A percentile compares a stretch with the other conserved stretches of the same genome.
Evolutionary conservation across 768 basidiomycete species (phyloP).

Genomic region (Hortiboletus flavorubellus): DNA sequence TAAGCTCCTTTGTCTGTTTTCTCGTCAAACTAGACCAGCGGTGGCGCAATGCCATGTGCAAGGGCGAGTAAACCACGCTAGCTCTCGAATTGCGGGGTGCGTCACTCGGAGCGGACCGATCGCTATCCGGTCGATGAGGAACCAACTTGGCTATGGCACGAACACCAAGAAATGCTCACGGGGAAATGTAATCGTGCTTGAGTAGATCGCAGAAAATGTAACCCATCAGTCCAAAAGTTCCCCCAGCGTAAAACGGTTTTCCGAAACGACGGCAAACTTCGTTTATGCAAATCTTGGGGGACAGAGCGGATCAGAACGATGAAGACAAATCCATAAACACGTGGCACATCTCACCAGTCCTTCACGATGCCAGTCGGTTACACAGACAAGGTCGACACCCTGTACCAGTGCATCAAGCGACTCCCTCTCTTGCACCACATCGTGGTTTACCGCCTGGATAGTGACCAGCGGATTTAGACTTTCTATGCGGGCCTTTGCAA

Average conservation of each 20-base stretch:
- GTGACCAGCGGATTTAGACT: constrained; percentile 90
- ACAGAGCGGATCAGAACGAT: constrained; percentile 5
- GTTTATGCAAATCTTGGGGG: constrained; percentile 68
- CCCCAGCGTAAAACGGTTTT: constrained; percentile 89
- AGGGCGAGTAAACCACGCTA: constrained; percentile 60
- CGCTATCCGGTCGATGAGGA: constrained; percentile 38
- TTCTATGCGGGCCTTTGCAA: constrained; percentile 80
- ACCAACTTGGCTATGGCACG: constrained; percentile 5
- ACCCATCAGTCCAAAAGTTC: constrained; percentile 84
- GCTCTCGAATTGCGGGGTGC: constrained; percentile 56
- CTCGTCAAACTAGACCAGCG: constrained; percentile 69
- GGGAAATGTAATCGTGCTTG: constrained; percentile 78
- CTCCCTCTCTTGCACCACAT: constrained; percentile 45
- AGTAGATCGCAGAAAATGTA: constrained; percentile 95
- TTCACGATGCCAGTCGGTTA: constrained; percentile 73
- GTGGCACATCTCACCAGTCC: constrained; percentile 55
- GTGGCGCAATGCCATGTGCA: constrained; percentile 60
- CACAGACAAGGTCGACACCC: constrained; percentile 79
- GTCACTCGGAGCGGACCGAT: constrained; percentile 59
- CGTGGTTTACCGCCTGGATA: constrained; percentile 63
- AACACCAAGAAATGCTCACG: constrained; percentile 51
- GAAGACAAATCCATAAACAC: neutral
- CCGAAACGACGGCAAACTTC: constrained; percentile 67
- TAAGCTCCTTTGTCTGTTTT: constrained; percentile 79
- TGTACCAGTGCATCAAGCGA: constrained; percentile 58